phyloP scores from a whole-genome alignment of 768 basidiomycete genomes.

The Russula brevipes region DNA sequence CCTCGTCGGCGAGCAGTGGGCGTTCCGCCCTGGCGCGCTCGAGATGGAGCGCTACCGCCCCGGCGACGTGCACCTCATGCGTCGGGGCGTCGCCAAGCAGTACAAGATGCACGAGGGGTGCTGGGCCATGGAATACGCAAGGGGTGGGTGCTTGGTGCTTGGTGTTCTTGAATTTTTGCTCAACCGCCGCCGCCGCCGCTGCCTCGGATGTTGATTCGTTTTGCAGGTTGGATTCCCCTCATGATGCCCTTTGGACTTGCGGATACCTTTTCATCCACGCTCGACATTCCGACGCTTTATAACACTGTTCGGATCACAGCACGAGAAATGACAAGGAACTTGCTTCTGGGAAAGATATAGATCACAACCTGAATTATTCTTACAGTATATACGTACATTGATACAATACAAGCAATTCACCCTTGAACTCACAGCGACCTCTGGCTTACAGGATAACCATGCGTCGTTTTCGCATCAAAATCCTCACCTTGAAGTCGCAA shows the following conservation, averaged over 20 bases:
- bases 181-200: neutral
- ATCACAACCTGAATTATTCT: neutral
- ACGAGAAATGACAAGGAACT: conserved; percentile 77
- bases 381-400: neutral
- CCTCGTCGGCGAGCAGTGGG: conserved; percentile 91
- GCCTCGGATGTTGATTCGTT: neutral
- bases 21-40: conserved; percentile 74
- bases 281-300: conserved; percentile 80
- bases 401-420: neutral
- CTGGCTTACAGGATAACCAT: too few species aligned
- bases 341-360: conserved; percentile 84
- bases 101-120: conserved; percentile 98
- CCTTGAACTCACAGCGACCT: neutral
- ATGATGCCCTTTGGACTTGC: conserved; percentile 95
- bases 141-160: conserved; percentile 63
- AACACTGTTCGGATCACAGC: conserved; percentile 72
- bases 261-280: conserved; percentile 80
- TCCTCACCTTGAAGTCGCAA: too few species aligned
- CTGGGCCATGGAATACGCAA: conserved; percentile 92
- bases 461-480: too few species aligned
- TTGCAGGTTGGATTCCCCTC: conserved; percentile 90
- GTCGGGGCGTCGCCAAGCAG: conserved; percentile 83
- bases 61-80: conserved; percentile 81
- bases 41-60: conserved; percentile 81
- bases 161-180: neutral